These are phyloP conservation scores for maize (Zea mays) DNA, from an alignment of 176 grass and related monocot genomes.

Conservation along the genomic window DNA sequence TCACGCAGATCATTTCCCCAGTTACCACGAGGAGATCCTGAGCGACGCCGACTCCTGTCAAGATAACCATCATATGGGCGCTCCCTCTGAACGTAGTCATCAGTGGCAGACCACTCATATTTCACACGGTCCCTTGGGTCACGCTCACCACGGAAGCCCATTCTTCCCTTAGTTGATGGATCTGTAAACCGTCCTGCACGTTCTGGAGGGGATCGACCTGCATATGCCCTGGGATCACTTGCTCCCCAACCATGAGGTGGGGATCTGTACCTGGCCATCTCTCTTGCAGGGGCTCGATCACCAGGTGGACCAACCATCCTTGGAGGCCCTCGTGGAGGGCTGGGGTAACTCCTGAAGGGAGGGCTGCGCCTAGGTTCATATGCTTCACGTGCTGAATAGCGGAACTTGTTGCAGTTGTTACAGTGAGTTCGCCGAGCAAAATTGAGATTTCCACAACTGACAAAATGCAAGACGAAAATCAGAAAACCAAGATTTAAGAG, in stretches of 20 bases:
- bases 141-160: constrained; percentile 46
- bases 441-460: constrained; percentile 96
- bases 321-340: constrained; percentile 49
- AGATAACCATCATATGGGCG: constrained; percentile 40
- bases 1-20: constrained; percentile 50
- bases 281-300: constrained; percentile 46
- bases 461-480: constrained; percentile 26
- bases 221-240: constrained; percentile 50
- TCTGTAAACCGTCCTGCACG: constrained; percentile 45
- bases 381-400: constrained; percentile 40
- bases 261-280: constrained; percentile 54
- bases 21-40: constrained; percentile 54
- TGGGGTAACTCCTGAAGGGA: constrained; percentile 38
- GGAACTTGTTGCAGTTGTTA: constrained; percentile 84
- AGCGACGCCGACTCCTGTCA: constrained; percentile 46
- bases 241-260: constrained; percentile 46
- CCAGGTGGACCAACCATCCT: constrained; percentile 51
- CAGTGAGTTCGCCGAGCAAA: constrained; percentile 88
- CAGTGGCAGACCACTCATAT: constrained; percentile 49
- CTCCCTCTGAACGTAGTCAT: constrained; percentile 48
- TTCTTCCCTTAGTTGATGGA: constrained; percentile 43
- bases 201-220: constrained; percentile 47
- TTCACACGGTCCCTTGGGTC: constrained; percentile 50
- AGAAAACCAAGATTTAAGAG: constrained; percentile 27
- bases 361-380: constrained; percentile 54